Base-by-base conservation (phyloP, 176 grass and related monocot genomes). In the Cenchrus americanus region DNA sequence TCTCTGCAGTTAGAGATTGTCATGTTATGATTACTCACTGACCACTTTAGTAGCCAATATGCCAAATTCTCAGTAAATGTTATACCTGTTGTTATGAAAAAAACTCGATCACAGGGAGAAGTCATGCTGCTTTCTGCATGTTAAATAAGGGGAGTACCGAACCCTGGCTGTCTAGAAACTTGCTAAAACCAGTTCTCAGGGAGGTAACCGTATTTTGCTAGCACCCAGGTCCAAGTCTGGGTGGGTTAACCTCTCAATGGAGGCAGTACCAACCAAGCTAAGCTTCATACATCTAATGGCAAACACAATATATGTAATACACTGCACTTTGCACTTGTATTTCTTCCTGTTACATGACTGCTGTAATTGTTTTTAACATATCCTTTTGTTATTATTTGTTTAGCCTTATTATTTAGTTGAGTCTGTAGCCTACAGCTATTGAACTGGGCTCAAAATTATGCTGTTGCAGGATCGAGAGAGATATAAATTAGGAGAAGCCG, bases 401-500 rank as follows among this genome's bases (percentile, higher is more conserved):
- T 19, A 60, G 13, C 23, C 21, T n/a, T 77, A 66, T 71, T 48
- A 66, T 71, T 48, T 42, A 80, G 68, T 44, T 68, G 62, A 52
- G 60, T 69, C 75, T 57, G 37, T 73, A 68, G 40, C 62, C 52
- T 62, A 46, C 50, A 79, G 60, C 52, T 90, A 53, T 60, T 79
- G 62, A 87, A 60, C 8, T 61, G 43, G 42, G 46, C 59, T 63
- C 41, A 40, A 88, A 82, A 77, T 86, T 24, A 34, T 82, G 52
- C 10, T 81, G 19, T 77, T 76, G 71, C 82, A 98, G 96, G 96
- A 98, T 26, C 71, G 87, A 69, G 85, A 95, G 82, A 94, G 87
- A 83, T 98, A 88, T 89, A 94, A 95, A 84, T 50, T 98, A 83
- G 93, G 65, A 55, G 87, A 98, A 80, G 84, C 96, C 13, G 83